These are phyloP conservation scores for Anethum foeniculum DNA, from an alignment of 140 eudicot genomes.

Conservation along the genomic window DNA sequence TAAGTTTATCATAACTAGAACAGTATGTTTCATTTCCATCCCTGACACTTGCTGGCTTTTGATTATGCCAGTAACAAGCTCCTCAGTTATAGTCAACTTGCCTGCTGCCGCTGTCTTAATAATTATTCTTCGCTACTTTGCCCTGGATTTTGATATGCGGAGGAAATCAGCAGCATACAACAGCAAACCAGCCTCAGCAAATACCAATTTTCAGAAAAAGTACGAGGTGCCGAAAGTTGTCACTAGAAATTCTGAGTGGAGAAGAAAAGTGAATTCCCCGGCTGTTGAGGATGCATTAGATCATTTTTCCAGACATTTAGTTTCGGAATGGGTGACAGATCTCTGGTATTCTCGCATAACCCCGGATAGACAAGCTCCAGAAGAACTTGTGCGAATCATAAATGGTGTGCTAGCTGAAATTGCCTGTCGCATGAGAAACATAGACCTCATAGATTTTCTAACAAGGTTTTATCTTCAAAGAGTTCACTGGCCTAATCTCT, in stretches of 20 bases:
- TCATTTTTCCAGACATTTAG: conserved; percentile 75
- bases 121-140: conserved; percentile 56
- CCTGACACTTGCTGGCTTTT: neutral
- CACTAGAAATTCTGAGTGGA: conserved; percentile 67
- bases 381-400: conserved; percentile 79
- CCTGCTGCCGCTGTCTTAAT: conserved; percentile 76
- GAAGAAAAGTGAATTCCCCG: conserved; percentile 80
- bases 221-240: conserved; percentile 27
- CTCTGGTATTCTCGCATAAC: conserved; percentile 92
- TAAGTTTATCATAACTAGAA: neutral
- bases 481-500: neutral
- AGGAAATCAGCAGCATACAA: conserved; percentile 80
- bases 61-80: conserved; percentile 73
- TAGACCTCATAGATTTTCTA: conserved; percentile 85
- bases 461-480: conserved; percentile 51
- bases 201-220: conserved; percentile 28
- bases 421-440: conserved; percentile 75
- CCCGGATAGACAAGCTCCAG: conserved; percentile 97
- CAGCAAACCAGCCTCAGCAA: conserved; percentile 39
- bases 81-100: conserved; percentile 88
- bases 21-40: neutral
- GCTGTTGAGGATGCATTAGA: conserved; percentile 93
- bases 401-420: conserved; percentile 85
- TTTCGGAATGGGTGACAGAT: conserved; percentile 98
- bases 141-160: conserved; percentile 73